Conservation (phyloP, 176 grass and related monocot genomes). For the Carex myosuroides region DNA sequence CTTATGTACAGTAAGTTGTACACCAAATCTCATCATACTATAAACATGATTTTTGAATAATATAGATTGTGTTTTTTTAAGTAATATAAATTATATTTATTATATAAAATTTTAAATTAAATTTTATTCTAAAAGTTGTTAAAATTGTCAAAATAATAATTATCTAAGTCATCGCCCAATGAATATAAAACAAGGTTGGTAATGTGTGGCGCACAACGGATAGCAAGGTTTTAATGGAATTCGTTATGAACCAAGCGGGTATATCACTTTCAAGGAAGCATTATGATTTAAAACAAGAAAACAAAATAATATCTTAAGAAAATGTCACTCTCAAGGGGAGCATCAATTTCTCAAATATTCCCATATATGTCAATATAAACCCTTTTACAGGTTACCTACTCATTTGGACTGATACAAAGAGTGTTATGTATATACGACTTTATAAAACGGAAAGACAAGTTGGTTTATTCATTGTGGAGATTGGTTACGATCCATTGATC, state of each 20-base stretch:
- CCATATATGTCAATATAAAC: background rate
- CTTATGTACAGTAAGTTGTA: too few relatives aligned
- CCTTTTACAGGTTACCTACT: background rate
- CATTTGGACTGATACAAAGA: background rate
- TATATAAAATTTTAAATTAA: too few relatives aligned
- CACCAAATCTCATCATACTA: too few relatives aligned
- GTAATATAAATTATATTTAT: too few relatives aligned
- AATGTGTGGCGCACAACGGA: background rate
- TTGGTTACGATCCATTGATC: background rate
- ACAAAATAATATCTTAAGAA: background rate
- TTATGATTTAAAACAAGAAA: background rate
- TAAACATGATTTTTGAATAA: too few relatives aligned
- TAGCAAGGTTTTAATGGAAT: background rate
- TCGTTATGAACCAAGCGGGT: background rate
- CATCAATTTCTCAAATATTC: background rate
- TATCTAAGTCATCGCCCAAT: background rate
- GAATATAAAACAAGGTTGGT: background rate
- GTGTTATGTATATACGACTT: background rate
- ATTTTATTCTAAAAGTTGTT: too few relatives aligned
- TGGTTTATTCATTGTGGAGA: background rate
- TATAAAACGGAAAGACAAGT: background rate
- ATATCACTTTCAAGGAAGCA: background rate
- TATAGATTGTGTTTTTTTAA: too few relatives aligned
- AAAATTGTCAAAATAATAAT: background rate
- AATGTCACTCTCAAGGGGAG: background rate